Evolutionary conservation across 78 protist genomes (phyloP).

Genomic region (Dictyostelium purpureum): DNA sequence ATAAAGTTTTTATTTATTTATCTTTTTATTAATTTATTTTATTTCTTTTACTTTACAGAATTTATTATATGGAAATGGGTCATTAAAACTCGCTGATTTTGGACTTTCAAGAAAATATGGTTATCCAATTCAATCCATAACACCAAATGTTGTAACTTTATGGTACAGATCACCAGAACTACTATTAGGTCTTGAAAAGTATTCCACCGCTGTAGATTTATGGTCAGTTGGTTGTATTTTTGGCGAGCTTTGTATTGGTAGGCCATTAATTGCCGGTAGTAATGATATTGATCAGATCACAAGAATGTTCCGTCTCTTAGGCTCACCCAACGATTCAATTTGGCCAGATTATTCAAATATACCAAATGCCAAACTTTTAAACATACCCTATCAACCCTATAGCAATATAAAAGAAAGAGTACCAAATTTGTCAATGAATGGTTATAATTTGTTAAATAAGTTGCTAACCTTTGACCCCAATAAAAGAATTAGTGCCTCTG

Average conservation of each 20-base stretch:
- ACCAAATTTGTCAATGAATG: constrained; percentile 23
- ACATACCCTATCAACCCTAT: constrained; percentile 75
- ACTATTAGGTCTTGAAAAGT: constrained; percentile 93
- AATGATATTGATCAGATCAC: constrained; percentile 93
- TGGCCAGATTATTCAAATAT: constrained; percentile 93
- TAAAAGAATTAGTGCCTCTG: constrained; percentile 57
- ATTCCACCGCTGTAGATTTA: constrained; percentile 96
- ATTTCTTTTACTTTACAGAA: constrained; percentile 85
- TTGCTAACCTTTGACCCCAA: constrained; percentile 62
- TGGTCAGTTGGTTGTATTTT: constrained; percentile 99
- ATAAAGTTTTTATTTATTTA: neutral
- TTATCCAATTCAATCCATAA: constrained; percentile 90
- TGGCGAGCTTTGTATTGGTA: constrained; percentile 94
- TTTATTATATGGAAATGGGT: constrained; percentile 90
- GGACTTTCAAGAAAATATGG: constrained; percentile 97
- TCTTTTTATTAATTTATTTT: neutral
- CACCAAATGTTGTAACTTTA: constrained; percentile 92
- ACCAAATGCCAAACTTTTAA: constrained; percentile 81
- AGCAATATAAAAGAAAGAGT: constrained; percentile 7
- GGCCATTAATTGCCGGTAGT: constrained; percentile 95
- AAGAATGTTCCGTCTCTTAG: constrained; percentile 88
- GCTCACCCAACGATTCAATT: constrained; percentile 90
- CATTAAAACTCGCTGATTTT: constrained; percentile 98
- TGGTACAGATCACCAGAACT: constrained; percentile 99
- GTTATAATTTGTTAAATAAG: constrained; percentile 43